Conservation (phyloP, 441 rosid species). For the Erodium moschatum region DNA sequence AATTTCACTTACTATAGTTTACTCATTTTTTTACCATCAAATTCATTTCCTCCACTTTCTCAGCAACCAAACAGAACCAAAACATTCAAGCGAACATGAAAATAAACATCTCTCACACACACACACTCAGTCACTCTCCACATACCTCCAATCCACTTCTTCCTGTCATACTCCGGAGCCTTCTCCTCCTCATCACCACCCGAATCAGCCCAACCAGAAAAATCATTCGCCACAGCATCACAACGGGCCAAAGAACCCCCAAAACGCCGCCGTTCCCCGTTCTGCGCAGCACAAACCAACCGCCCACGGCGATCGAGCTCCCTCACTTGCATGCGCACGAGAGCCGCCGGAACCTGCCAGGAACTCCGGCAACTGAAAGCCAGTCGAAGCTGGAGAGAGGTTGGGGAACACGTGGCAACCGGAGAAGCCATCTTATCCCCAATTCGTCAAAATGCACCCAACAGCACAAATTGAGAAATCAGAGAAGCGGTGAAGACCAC, state of each 20-base stretch:
- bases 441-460: not conserved
- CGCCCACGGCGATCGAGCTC: slow-evolving; percentile 26
- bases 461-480: not conserved
- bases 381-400: slow-evolving; percentile 61
- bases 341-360: slow-evolving; percentile 20
- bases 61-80: slow-evolving; percentile 15
- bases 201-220: slow-evolving; percentile 65
- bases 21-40: not conserved
- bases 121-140: too few species aligned
- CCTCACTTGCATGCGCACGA: slow-evolving; percentile 25
- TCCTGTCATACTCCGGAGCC: slow-evolving; percentile 30
- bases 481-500: not conserved
- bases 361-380: slow-evolving; percentile 30
- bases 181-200: slow-evolving; percentile 28
- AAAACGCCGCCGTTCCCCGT: slow-evolving; percentile 23
- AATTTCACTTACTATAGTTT: not conserved
- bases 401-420: slow-evolving; percentile 42
- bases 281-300: slow-evolving; percentile 6
- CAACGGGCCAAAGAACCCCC: slow-evolving; percentile 28
- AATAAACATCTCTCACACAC: not conserved
- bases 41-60: not conserved
- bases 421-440: slow-evolving; percentile 34
- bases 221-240: slow-evolving; percentile 34
- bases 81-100: not conserved
- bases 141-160: slow-evolving; percentile 46